A percentile compares a stretch with the other conserved stretches of the same genome.
phyloP scores from a whole-genome alignment of 208 protist species.

The Perkinsela sp. region DNA sequence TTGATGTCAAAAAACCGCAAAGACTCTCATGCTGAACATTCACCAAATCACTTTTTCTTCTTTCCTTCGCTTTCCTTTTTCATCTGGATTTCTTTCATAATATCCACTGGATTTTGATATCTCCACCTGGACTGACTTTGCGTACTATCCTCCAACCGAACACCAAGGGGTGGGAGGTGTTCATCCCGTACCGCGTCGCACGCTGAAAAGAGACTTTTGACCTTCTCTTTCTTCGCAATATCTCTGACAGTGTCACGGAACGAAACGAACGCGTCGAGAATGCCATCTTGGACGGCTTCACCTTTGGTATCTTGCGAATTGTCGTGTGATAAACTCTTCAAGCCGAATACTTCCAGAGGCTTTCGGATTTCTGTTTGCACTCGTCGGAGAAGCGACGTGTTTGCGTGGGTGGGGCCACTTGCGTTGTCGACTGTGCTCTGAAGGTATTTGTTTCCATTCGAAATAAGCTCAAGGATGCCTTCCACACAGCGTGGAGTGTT shows the following conservation, averaged over 20 bases:
- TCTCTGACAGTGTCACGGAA: constrained; percentile 38
- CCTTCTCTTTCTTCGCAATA: constrained; percentile 10
- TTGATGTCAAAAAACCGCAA: no score
- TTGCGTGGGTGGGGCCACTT: constrained; percentile 7
- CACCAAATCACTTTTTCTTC: neutral
- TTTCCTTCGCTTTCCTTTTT: constrained; percentile 3
- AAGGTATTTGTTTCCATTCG: constrained; percentile 49
- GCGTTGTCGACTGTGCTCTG: constrained; percentile 4
- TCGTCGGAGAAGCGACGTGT: constrained; percentile 29
- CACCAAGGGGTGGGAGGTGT: constrained; percentile 27
- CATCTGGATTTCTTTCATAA: constrained; percentile 5
- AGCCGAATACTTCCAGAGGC: constrained; percentile 70
- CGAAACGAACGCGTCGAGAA: constrained; percentile 24
- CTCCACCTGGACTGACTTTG: neutral
- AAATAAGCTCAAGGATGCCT: constrained; percentile 31
- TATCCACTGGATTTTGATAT: constrained; percentile 2
- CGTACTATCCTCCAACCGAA: constrained; percentile 35
- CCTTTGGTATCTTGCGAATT: neutral
- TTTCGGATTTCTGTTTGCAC: constrained; percentile 49
- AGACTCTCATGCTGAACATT: no score
- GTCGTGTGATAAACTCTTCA: constrained; percentile 11
- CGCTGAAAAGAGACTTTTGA: constrained; percentile 16
- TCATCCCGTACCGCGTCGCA: constrained; percentile 45
- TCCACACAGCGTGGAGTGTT: constrained; percentile 58
- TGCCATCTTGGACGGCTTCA: constrained; percentile 11